Evolutionary conservation across 148 eudicot genomes (phyloP), one percentile per base, ranked within the genome.

Genomic region (Rhododendron vialii): DNA sequence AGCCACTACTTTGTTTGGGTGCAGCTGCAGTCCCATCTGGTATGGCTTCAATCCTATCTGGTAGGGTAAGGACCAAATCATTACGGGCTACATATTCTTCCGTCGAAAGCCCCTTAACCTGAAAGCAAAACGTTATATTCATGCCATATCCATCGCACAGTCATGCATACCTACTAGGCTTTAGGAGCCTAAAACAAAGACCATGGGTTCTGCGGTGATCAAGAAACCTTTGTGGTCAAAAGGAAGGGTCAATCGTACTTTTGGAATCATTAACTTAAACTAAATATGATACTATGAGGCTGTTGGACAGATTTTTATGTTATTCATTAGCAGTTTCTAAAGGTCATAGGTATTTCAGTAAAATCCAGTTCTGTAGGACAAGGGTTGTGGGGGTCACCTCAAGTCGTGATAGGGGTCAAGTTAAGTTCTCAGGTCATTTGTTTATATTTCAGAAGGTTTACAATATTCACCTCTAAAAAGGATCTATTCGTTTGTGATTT

Each of bases 41-140:
- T 82, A 98, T 98, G 87, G 96, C 86, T 86, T 93, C 93, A 83
- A 95, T 98, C 90, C 98, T 93, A 84, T 93, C 97, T 78, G 98
- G 99, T 84, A 98, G 92, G 78, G 98, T 96, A 88, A 91, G 98
- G 80, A 89, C 98, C 89, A 98, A 88, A 88, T 95, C 98, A 89
- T 94, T 95, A 74, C 98, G 95, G 82, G 96, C 95, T 33, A 92
- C 90, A 90, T 94, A 88, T 86, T 98, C 99, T 88, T 96, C 98
- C 35, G 91, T 87, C 33, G 99, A 92, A 87, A 98, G 95, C 89
- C 98, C 99, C 89, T 94, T 95, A 63, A 94, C 96, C 99, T 98
- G 95, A 86, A 86, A 81, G 78, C 20, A 22, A 74, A 63, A 22
- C 4, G n/a, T n/a, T 87, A 48, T 41, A 63, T 48, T 63, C 78